A percentile compares a stretch with the other conserved stretches of the same genome.
Conservation (phyloP, 257 asterid genomes). For the Capsicum pubescens region DNA sequence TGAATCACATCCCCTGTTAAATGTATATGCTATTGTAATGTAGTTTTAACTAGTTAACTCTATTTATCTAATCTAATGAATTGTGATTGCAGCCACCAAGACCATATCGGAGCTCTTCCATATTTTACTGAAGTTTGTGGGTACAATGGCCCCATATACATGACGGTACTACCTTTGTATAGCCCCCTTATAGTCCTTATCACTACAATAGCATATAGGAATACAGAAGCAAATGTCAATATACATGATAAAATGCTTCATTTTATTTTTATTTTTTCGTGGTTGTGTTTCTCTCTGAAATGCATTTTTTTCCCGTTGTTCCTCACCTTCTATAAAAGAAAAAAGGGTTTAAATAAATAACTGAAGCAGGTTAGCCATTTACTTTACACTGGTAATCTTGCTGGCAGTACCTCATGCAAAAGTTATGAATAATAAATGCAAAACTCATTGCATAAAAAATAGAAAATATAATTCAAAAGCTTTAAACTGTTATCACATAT, state of each 20-base stretch:
- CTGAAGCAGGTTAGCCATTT: constrained; percentile 7
- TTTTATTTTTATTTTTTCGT: background rate
- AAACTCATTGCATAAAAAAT: background rate
- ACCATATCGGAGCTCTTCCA: constrained; percentile 96
- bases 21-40: background rate
- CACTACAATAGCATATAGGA: background rate
- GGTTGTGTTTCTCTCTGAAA: background rate
- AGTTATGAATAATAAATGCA: background rate
- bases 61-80: background rate
- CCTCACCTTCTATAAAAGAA: background rate
- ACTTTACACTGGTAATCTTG: background rate
- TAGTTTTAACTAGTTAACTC: background rate
- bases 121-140: constrained; percentile 96
- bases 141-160: constrained; percentile 90
- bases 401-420: background rate
- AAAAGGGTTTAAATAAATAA: background rate
- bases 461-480: background rate
- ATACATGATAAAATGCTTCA: background rate
- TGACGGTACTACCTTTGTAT: constrained; percentile 68
- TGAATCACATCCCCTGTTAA: background rate
- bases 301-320: background rate
- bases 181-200: background rate
- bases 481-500: background rate
- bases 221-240: background rate
- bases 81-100: constrained; percentile 64